Conservation (phyloP, 495 filamentous ascomycete genomes). For the Bombardia bombarda region DNA sequence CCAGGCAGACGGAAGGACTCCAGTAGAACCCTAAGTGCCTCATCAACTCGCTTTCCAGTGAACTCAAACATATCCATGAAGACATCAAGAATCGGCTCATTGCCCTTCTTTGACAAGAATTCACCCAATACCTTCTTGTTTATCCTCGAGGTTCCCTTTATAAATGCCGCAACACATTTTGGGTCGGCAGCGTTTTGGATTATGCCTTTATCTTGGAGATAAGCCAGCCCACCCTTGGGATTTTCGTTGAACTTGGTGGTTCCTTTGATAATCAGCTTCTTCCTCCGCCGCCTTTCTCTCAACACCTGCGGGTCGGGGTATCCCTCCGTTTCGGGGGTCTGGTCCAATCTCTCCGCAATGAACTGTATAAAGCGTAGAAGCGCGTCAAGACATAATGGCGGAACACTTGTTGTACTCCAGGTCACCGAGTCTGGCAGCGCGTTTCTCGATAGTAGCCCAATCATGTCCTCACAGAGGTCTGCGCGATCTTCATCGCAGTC, state of each 20-base stretch:
- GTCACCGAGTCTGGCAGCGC: conserved; percentile 96
- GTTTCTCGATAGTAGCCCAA: conserved; percentile 85
- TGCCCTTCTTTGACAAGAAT: conserved; percentile 81
- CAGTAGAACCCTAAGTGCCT: conserved; percentile 79
- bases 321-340: conserved; percentile 54
- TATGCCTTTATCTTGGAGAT: conserved; percentile 72
- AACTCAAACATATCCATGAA: conserved; percentile 88
- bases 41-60: conserved; percentile 73
- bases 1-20: conserved; percentile 92
- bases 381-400: conserved; percentile 87
- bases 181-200: conserved; percentile 70
- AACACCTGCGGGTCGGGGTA: conserved; percentile 59
- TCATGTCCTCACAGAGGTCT: conserved; percentile 91
- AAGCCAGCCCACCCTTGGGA: conserved; percentile 83
- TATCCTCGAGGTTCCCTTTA: conserved; percentile 76
- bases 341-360: conserved; percentile 76
- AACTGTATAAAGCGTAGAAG: conserved; percentile 86
- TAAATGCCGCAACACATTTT: conserved; percentile 64
- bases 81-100: conserved; percentile 70
- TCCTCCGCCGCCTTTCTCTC: conserved; percentile 62
- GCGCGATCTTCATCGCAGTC: conserved; percentile 90
- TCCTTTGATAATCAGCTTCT: conserved; percentile 82
- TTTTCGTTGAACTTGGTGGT: conserved; percentile 92
- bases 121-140: conserved; percentile 90
- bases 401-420: conserved; percentile 98